Evolutionary conservation across 2,329 filamentous ascomycete species (phyloP).

Genomic region (Paradendryphiella salina): DNA sequence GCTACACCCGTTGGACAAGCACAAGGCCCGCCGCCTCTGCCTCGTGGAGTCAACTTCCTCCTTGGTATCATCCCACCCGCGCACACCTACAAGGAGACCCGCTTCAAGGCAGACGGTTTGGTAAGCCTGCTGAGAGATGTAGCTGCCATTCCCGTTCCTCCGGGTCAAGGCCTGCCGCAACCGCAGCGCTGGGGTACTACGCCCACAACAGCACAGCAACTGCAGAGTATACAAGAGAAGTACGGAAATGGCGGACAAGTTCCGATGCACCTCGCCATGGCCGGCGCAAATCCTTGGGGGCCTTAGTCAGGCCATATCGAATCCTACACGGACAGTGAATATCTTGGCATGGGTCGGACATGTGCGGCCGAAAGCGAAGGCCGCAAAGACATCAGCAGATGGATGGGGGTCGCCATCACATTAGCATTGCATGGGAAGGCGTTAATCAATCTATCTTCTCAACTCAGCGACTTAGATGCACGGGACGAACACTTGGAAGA

Average conservation of each 20-base stretch:
- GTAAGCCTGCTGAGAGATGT: conserved; percentile 69
- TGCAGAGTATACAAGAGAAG: conserved; percentile 39
- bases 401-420: background rate
- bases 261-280: conserved; percentile 6
- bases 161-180: conserved; percentile 10
- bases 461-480: background rate
- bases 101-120: conserved; percentile 71
- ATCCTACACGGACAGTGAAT: background rate
- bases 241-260: conserved; percentile 28
- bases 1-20: conserved; percentile 32
- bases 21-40: conserved; percentile 65
- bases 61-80: conserved; percentile 75
- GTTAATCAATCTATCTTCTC: background rate
- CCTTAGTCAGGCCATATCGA: background rate
- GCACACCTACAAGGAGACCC: conserved; percentile 69
- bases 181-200: conserved; percentile 34
- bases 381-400: background rate
- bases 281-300: conserved; percentile 12
- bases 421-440: conserved; percentile 3
- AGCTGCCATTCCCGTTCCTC: conserved; percentile 23
- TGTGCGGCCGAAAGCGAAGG: background rate
- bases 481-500: background rate
- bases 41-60: conserved; percentile 60
- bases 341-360: background rate
- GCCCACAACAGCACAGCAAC: conserved; percentile 33